Percentiles rank a stretch among this genome's conserved stretches.
Evolutionary conservation across 768 basidiomycete species (phyloP).

Genomic region (Megacollybia marginata): DNA sequence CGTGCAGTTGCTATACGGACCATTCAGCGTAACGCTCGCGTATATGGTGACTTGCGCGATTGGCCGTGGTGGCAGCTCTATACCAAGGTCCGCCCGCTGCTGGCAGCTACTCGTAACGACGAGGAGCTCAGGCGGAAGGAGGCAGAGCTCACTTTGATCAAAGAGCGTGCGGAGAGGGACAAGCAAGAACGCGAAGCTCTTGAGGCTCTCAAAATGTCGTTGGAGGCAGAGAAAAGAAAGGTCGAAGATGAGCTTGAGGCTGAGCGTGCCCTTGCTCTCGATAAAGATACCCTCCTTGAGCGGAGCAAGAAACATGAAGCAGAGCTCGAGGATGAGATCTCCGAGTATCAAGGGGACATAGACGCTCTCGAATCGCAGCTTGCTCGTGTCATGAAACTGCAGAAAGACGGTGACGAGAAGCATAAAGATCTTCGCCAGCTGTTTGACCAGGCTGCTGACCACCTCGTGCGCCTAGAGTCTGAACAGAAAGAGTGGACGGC

Average conservation of each 20-base stretch:
- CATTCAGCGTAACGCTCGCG: slow-evolving; percentile 88
- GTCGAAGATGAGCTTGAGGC: slow-evolving; percentile 77
- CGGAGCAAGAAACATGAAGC: slow-evolving; percentile 80
- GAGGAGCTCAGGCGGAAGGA: slow-evolving; percentile 88
- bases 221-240: slow-evolving; percentile 79
- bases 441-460: slow-evolving; percentile 82
- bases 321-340: slow-evolving; percentile 81
- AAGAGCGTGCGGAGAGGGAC: slow-evolving; percentile 84
- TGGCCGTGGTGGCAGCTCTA: slow-evolving; percentile 99
- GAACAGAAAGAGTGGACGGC: slow-evolving; percentile 63
- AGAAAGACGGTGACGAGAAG: slow-evolving; percentile 77
- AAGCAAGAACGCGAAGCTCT: slow-evolving; percentile 72
- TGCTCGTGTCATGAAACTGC: slow-evolving; percentile 67
- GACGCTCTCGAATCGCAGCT: slow-evolving; percentile 83
- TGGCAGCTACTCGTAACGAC: slow-evolving; percentile 89
- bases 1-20: slow-evolving; percentile 86
- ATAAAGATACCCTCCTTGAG: slow-evolving; percentile 79
- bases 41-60: slow-evolving; percentile 83
- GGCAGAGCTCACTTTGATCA: slow-evolving; percentile 69
- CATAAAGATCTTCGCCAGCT: slow-evolving; percentile 61
- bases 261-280: slow-evolving; percentile 70
- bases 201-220: slow-evolving; percentile 70
- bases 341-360: slow-evolving; percentile 72
- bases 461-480: slow-evolving; percentile 73
- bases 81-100: slow-evolving; percentile 88